Conservation (phyloP, 176 grass and related monocot genomes). For the Urochloa ruziziensis region DNA sequence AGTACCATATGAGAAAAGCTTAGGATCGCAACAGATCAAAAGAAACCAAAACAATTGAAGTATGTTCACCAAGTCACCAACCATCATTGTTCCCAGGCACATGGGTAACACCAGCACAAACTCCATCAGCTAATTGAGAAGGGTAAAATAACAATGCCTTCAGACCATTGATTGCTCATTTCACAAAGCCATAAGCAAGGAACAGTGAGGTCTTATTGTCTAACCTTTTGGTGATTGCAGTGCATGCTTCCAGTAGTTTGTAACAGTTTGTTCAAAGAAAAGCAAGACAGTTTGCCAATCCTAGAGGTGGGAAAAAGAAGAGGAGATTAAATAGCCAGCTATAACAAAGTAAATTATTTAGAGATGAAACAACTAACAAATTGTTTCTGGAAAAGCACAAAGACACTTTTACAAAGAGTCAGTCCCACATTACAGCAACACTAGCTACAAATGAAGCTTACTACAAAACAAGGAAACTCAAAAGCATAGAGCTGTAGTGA, state of each 20-base stretch:
- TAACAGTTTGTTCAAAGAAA: slow-evolving; percentile 79
- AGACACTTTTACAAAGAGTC: not conserved
- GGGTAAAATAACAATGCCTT: slow-evolving; percentile 30
- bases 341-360: not conserved
- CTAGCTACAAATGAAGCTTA: slow-evolving; percentile 28
- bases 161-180: slow-evolving; percentile 32
- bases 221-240: slow-evolving; percentile 55
- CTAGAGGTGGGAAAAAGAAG: slow-evolving; percentile 36
- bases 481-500: slow-evolving; percentile 13
- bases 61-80: slow-evolving; percentile 44
- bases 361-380: slow-evolving; percentile 7
- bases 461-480: slow-evolving; percentile 7
- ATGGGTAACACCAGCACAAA: slow-evolving; percentile 22
- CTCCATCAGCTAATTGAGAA: slow-evolving; percentile 35
- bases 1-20: slow-evolving; percentile 22
- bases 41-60: slow-evolving; percentile 5
- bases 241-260: slow-evolving; percentile 63
- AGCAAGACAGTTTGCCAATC: slow-evolving; percentile 76
- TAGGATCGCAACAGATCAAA: slow-evolving; percentile 32
- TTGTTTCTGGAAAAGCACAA: not conserved
- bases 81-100: slow-evolving; percentile 41
- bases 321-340: slow-evolving; percentile 20
- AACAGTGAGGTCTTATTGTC: slow-evolving; percentile 17
- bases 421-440: not conserved
- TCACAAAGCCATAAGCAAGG: slow-evolving; percentile 24